Evolutionary conservation across 768 basidiomycete genomes (phyloP).

Genomic region (Psilocybe cubensis): DNA sequence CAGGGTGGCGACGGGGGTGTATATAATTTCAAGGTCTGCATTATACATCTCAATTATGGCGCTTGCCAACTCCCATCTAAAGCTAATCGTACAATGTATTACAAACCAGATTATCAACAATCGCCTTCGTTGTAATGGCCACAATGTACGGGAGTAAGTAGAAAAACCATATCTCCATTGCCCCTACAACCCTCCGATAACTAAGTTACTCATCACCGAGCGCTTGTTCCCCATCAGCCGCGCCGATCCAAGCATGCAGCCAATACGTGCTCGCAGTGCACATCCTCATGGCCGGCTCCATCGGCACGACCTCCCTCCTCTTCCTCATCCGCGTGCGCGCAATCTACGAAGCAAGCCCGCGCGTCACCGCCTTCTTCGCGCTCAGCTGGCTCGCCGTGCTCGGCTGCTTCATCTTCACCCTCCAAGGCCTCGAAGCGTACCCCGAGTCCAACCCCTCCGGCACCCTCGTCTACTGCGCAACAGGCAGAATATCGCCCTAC

Average conservation of each 20-base stretch:
- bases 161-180: background rate
- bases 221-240: background rate
- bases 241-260: background rate
- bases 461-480: background rate
- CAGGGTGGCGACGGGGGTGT: constrained; percentile 1
- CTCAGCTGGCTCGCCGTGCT: constrained; percentile 7
- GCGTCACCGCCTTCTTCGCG: constrained; percentile 1
- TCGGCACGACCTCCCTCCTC: constrained; percentile 6
- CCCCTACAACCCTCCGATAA: too few species aligned
- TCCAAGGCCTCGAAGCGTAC: background rate
- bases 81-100: too few species aligned
- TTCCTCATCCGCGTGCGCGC: constrained; percentile 9
- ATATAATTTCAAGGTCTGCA: constrained; percentile 12
- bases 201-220: too few species aligned
- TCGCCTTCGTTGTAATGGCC: background rate
- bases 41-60: too few species aligned
- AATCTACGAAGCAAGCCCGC: constrained; percentile 3
- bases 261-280: constrained; percentile 1
- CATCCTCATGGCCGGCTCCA: background rate
- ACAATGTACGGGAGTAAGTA: constrained; percentile 4
- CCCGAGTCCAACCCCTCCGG: background rate
- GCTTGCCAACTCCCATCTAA: too few species aligned
- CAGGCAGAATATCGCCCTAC: background rate
- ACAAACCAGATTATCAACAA: background rate
- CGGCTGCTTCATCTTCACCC: background rate